Evolutionary conservation across 768 basidiomycete species (phyloP), one percentile per base, ranked within the genome.

Genomic region (Neoboletus subvelutipes): DNA sequence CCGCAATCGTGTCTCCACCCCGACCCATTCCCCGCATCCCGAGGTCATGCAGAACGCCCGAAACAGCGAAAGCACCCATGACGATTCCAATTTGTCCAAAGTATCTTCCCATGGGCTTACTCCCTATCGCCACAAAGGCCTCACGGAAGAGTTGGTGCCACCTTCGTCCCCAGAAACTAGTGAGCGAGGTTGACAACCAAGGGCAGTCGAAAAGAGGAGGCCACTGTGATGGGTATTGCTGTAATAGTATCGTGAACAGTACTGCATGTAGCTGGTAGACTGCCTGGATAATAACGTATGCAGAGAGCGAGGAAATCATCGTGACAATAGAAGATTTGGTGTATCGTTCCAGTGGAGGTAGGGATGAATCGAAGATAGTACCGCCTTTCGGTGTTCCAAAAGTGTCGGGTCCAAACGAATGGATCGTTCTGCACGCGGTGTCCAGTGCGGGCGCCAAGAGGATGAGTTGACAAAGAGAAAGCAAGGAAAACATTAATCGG

Each of bases 81-180:
- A 87, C 71, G 3, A 67, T 70, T 5, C 83, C 84, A 2, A 65
- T 54, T 20, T 78, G 77, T 22, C 87, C 85, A 29, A 82, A 62
- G 5, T 82, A 57, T 52, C 63, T 63, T 28, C 66, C 65, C 29
- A 82, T 45, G 0, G 82, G 81, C 33, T 71, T 73, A 10, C 73
- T 73, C 15, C 85, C 86, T n/a, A 83, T 57, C 15, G 66, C 69
- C 43, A 86, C 69, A 61, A 89, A 88, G 37, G 69, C 63, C 42
- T 84, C 78, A 12, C 86, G 78, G 63, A 87, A 86, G 7, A 83
- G 58, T 62, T 88, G 86, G 61, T 90, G 88, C 88, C 88, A 90
- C n/a, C 79, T 71, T 53, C 59, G 67, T 4, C 78, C 75, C 88
- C 88, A 90, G 56, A 86, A 82, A 22, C 83, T 78, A 39, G 73